phyloP scores from a whole-genome alignment of 352 stramenopile species.

The Globisporangium yorkense region DNA sequence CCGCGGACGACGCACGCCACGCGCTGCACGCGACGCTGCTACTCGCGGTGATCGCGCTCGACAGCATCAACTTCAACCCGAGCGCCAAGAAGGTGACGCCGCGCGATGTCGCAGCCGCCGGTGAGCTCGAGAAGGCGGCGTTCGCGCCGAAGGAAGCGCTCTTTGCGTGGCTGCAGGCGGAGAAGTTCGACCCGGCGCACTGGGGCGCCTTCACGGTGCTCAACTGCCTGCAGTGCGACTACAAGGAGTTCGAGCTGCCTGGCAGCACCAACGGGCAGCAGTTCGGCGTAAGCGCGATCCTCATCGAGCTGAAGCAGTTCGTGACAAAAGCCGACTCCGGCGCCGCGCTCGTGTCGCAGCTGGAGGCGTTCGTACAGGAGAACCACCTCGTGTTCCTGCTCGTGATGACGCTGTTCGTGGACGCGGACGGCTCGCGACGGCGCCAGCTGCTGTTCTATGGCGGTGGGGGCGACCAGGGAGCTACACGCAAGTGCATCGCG shows the following conservation, averaged over 20 bases:
- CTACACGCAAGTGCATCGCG: conserved; percentile 23
- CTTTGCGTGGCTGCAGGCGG: conserved; percentile 60
- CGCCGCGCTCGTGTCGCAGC: conserved; percentile 17
- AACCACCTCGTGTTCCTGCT: conserved; percentile 59
- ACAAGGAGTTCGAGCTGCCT: conserved; percentile 63
- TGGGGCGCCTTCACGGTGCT: conserved; percentile 55
- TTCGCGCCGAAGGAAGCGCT: conserved; percentile 39
- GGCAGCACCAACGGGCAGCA: conserved; percentile 13
- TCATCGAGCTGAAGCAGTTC: conserved; percentile 52
- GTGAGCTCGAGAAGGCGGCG: conserved; percentile 33
- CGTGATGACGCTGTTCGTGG: conserved; percentile 65
- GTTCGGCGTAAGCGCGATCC: conserved; percentile 56
- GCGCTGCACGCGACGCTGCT: conserved; percentile 42
- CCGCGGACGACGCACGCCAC: conserved; percentile 4
- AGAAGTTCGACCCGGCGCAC: conserved; percentile 61
- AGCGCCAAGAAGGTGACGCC: conserved; percentile 73
- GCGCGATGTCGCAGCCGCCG: conserved; percentile 36
- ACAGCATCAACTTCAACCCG: conserved; percentile 75
- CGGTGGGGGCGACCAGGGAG: conserved; percentile 10
- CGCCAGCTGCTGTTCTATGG: conserved; percentile 68
- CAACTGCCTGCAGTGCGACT: conserved; percentile 73
- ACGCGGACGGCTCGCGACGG: conserved; percentile 25
- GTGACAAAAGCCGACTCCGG: conserved; percentile 32
- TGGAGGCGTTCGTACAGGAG: conserved; percentile 32
- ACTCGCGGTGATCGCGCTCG: conserved; percentile 70